Evolutionary conservation across 1,284 basidiomycete genomes (phyloP), one percentile per base, ranked within the genome.

Genomic region (Cryptococcus maquisensis): DNA sequence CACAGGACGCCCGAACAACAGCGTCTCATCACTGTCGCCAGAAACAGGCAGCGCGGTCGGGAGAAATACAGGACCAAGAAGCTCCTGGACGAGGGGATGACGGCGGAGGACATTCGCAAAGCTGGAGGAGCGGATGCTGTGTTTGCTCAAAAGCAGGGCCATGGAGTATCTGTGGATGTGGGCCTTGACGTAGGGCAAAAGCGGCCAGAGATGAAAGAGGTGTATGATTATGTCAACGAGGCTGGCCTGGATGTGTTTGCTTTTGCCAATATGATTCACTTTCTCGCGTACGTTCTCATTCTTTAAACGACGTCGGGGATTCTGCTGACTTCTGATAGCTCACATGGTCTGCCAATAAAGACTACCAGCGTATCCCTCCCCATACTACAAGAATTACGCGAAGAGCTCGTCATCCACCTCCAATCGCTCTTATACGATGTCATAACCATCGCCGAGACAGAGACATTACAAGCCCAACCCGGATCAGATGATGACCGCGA

Each of bases 81-180:
- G 48, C 57, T 71, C 18, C 7, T 59, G 12, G 48, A 57, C 4
- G 60, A 55, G 28, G 71, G 69, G 0, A 57, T 65, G 55, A 66
- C 58, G 4, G 49, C 47, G 18, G 54, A 58, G 32, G 56, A 61
- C 50, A 67, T 72, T 13, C 54, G 55, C 7, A 32, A 21, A 3
- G 51, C 42, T 12, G 68, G 69, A 12, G 69, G 68, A 7, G 61
- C 65, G 1, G 69, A 72, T 47, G 61, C 51, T 3, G 50, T 67
- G 10, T 66, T 54, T 49, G 49, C 49, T 3, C 39, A 48, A 23
- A 38, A 7, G 35, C n/a, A 16, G 24, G 48, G 8, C 12, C 21
- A 35, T 18, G 20, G 12, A 46, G 23, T 32, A 10, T 5, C 26
- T 21, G 7, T 20, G 5, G 16, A 40, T 24, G 9, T 12, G 36